phyloP scores from a whole-genome alignment of 805 yeast species.

The Debaryomyces castellii region DNA sequence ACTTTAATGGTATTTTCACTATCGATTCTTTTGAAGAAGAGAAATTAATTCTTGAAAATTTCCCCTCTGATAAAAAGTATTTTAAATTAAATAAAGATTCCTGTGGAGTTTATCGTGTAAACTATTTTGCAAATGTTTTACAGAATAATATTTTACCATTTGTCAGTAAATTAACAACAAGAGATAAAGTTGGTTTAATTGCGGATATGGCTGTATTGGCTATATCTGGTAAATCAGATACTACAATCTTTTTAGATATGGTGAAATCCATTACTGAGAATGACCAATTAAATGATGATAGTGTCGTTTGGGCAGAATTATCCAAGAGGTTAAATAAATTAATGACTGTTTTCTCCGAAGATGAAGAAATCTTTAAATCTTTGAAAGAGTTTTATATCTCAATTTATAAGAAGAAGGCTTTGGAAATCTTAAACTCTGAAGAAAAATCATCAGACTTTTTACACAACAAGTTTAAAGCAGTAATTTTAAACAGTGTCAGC shows the following conservation, averaged over 20 bases:
- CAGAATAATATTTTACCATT: conserved; percentile 39
- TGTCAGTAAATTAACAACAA: conserved; percentile 37
- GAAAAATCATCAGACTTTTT: conserved; percentile 24
- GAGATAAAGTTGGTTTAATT: conserved; percentile 53
- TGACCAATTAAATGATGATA: conserved; percentile 31
- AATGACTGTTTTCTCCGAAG: conserved; percentile 32
- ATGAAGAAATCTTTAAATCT: conserved; percentile 21
- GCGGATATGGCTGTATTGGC: conserved; percentile 54
- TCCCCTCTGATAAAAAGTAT: conserved; percentile 22
- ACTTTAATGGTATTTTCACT: conserved; percentile 1
- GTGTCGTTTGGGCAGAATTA: conserved; percentile 57
- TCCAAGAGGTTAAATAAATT: conserved; percentile 38
- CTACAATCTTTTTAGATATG: conserved; percentile 43
- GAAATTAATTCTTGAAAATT: conserved; percentile 18
- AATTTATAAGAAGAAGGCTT: conserved; percentile 31
- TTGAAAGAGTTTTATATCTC: conserved; percentile 30
- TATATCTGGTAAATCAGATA: conserved; percentile 39
- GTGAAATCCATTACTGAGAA: conserved; percentile 29
- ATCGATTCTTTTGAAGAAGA: conserved; percentile 25
- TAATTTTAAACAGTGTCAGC: conserved; percentile 43
- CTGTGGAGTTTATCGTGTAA: conserved; percentile 53
- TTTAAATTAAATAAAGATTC: conserved; percentile 52
- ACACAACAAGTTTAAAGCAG: conserved; percentile 33
- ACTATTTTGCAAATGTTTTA: conserved; percentile 46
- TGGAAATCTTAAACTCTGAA: conserved; percentile 17